Evolutionary conservation across 2,329 filamentous ascomycete species (phyloP), one percentile per base, ranked within the genome.

Genomic region (Hymenotorrendiella dingleyae): DNA sequence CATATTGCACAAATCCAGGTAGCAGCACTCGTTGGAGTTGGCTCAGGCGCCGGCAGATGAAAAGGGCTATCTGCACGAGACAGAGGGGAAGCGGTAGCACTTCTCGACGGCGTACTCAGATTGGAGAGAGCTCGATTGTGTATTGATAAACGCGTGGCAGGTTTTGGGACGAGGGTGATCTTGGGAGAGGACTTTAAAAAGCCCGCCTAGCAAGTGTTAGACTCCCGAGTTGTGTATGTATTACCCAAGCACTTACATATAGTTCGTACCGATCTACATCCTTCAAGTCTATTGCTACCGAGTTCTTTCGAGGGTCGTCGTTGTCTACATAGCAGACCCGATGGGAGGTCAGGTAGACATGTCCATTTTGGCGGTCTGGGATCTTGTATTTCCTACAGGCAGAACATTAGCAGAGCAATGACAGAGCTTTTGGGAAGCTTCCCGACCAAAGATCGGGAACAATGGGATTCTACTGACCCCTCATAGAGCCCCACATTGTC

Each of bases 1-100:
- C 91, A 97, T 57, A 97, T 97, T 2, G 86, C 84, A 67, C 91
- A 97, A 16, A 97, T 82, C 91, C 91, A 97, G 4, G 89, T 96
- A 5, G 86, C 87, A 46, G 72, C 76, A 52, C 72, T 74, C 11
- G 70, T 62, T 11, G 73, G 65, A 1, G 70, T 54, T 23, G 75
- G 68, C 12, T 72, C 67, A 11, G 70, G 62, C 36, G 67, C 65
- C 43, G 69, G 58, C 29, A 64, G 56, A 45, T 71, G 63, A 48
- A 70, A 66, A 3, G 65, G 61, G 32, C 64, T 67, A 26, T 72
- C 68, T 19, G 65, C 53, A 28, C 67, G 63, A 29, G 65, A 61
- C 8, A 69, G 62, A 6, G 77, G 70, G 6, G 75, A 72, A 2
- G 69, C 62, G 7, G 67, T 64, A 42, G 64, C 61, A 45, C 65